phyloP scores from a whole-genome alignment of 108 stramenopile genomes.

The Aurantiochytrium sp. region DNA sequence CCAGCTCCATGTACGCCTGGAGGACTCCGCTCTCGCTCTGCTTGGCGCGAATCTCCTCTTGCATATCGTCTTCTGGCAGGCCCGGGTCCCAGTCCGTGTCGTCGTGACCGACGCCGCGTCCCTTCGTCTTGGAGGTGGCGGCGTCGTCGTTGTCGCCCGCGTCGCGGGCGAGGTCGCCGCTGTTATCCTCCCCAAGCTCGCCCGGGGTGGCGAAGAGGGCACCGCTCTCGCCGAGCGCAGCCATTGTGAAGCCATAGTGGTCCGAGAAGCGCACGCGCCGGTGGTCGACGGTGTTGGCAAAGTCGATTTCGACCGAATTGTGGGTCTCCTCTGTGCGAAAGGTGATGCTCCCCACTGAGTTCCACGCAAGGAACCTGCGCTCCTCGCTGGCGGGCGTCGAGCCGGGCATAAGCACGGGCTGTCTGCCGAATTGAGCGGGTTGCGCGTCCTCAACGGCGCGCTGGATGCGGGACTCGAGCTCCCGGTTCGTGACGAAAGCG shows the following conservation, averaged over 20 bases:
- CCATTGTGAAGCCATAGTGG: not conserved
- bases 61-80: not conserved
- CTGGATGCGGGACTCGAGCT: not conserved
- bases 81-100: conserved; percentile 12
- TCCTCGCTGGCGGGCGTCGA: not conserved
- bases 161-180: not conserved
- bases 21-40: not conserved
- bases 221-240: not conserved
- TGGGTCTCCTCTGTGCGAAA: not conserved
- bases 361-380: not conserved
- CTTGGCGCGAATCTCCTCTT: not conserved
- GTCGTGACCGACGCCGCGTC: too few relatives aligned
- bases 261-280: conserved; percentile 7
- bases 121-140: not conserved
- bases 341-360: not conserved
- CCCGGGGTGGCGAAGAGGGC: conserved; percentile 15
- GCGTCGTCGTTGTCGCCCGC: too few relatives aligned
- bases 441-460: not conserved
- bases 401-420: not conserved
- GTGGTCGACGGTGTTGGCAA: conserved; percentile 11
- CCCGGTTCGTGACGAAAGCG: not conserved
- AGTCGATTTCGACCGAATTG: conserved; percentile 16
- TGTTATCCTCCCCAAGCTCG: not conserved
- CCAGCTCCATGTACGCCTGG: not conserved
- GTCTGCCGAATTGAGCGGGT: not conserved